A percentile compares a stretch with the other conserved stretches of the same genome.
These are phyloP conservation scores for Sporisorium graminicola DNA, from an alignment of 1,284 basidiomycete genomes.

Conservation along the genomic window DNA sequence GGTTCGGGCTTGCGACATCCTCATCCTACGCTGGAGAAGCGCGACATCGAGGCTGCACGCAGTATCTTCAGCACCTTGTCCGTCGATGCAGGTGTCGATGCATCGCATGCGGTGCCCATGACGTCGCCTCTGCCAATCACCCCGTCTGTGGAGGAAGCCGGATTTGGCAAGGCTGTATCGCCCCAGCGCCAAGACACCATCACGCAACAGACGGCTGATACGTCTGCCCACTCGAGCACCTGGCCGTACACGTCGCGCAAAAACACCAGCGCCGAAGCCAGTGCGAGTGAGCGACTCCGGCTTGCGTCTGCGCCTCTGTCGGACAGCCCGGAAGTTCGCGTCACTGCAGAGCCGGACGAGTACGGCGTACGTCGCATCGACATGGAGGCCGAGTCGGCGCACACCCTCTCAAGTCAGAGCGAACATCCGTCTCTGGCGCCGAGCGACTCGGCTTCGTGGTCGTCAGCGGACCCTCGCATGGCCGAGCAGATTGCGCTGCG, in stretches of 20 bases:
- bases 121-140: constrained; percentile 44
- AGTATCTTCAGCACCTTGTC: constrained; percentile 17
- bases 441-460: constrained; percentile 56
- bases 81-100: constrained; percentile 12
- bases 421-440: constrained; percentile 43
- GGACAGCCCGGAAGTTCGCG: constrained; percentile 4
- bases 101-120: constrained; percentile 17
- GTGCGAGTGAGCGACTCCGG: constrained; percentile 17
- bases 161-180: background rate
- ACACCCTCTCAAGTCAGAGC: constrained; percentile 23
- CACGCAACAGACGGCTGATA: constrained; percentile 30
- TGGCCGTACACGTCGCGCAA: constrained; percentile 40
- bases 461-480: constrained; percentile 49
- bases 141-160: constrained; percentile 23
- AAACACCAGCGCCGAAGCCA: background rate
- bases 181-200: constrained; percentile 36
- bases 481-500: constrained; percentile 71
- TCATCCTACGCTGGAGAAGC: constrained; percentile 29
- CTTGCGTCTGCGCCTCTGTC: constrained; percentile 19
- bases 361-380: constrained; percentile 47
- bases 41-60: constrained; percentile 35
- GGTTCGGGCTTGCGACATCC: background rate
- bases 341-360: constrained; percentile 41
- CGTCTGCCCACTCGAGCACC: constrained; percentile 40
- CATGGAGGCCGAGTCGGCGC: constrained; percentile 40